Evolutionary conservation across 2,329 filamentous ascomycete genomes (phyloP), one percentile per base, ranked within the genome.

Genomic region (Alternaria novae-zelandiae): DNA sequence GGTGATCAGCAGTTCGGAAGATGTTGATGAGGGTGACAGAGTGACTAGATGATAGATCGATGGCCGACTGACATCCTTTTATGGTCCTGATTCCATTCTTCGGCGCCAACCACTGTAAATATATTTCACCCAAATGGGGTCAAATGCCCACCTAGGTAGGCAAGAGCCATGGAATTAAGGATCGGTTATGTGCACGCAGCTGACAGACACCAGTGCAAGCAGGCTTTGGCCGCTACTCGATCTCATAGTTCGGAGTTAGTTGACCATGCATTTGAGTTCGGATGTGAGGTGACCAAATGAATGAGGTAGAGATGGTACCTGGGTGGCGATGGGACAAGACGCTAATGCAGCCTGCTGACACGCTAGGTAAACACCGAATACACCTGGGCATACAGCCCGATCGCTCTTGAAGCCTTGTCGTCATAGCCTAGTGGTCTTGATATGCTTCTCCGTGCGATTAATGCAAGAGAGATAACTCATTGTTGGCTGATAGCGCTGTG

Each of bases 311-410:
- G 20, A 23, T 46, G 12, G 44, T 21, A 15, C 17, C 11, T 21
- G 8, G 3, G 46, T 17, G 17, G n/a, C 15, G 28, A 11, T n/a
- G 5, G 11, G 25, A 25, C 25, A 50, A 50, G 6, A 5, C 47
- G 47, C 25, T 50, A 50, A 50, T 50, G 47, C 47, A 50, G 17
- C 26, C 47, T 50, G 25, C 47, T 50, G 26, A 50, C 47, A 50
- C 47, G 26, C 47, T 21, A 4, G 6, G 47, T 4, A 50, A 50
- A 50, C 47, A 17, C 47, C 47, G 47, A 50, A 30, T 30, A 13
- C 5, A n/a, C n/a, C n/a, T n/a, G n/a, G n/a, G n/a, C n/a, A 11
- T 13, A 2, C n/a, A 21, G 23, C 0, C 26, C n/a, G 6, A 5
- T 13, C 15, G 15, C 21, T 2, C 46, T 49, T 28, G 9, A 36